Percentiles rank a stretch among this genome's conserved stretches.
Evolutionary conservation across 768 basidiomycete species (phyloP).

Genomic region (Tylopilus rubrobrunneus): DNA sequence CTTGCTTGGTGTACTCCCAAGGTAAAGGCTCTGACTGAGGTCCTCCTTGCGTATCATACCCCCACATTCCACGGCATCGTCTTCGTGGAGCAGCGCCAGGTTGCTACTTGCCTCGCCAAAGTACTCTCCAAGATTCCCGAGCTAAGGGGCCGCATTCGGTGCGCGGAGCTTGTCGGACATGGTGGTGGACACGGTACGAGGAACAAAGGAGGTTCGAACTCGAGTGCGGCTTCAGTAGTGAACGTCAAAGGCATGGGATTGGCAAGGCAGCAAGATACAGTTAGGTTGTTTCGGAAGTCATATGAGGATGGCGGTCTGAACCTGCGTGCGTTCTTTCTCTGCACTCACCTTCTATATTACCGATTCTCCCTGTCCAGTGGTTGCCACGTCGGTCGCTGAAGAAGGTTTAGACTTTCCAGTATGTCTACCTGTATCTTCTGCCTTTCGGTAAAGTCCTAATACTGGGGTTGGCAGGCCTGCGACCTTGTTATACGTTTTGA

Average conservation of each 20-base stretch:
- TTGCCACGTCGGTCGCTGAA: slow-evolving; percentile 86
- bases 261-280: slow-evolving; percentile 52
- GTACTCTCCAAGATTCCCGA: slow-evolving; percentile 59
- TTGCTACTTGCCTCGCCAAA: slow-evolving; percentile 65
- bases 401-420: slow-evolving; percentile 91
- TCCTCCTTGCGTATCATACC: slow-evolving; percentile 53
- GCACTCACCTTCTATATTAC: neutral
- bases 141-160: slow-evolving; percentile 52
- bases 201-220: slow-evolving; percentile 13
- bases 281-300: slow-evolving; percentile 59
- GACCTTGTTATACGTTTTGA: slow-evolving; percentile 87
- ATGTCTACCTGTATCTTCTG: slow-evolving; percentile 18
- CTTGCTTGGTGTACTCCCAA: slow-evolving; percentile 76
- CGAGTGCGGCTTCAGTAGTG: slow-evolving; percentile 25
- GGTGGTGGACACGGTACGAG: slow-evolving; percentile 38
- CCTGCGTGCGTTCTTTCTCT: slow-evolving; percentile 46
- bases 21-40: slow-evolving; percentile 55
- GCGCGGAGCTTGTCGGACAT: slow-evolving; percentile 70
- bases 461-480: slow-evolving; percentile 56
- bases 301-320: slow-evolving; percentile 68
- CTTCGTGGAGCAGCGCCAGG: slow-evolving; percentile 83
- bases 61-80: slow-evolving; percentile 74
- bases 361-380: slow-evolving; percentile 38
- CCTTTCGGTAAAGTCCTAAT: neutral
- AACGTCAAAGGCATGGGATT: slow-evolving; percentile 50